Evolutionary conservation across 768 basidiomycete genomes (phyloP).

Genomic region (Chalciporus piperatus): DNA sequence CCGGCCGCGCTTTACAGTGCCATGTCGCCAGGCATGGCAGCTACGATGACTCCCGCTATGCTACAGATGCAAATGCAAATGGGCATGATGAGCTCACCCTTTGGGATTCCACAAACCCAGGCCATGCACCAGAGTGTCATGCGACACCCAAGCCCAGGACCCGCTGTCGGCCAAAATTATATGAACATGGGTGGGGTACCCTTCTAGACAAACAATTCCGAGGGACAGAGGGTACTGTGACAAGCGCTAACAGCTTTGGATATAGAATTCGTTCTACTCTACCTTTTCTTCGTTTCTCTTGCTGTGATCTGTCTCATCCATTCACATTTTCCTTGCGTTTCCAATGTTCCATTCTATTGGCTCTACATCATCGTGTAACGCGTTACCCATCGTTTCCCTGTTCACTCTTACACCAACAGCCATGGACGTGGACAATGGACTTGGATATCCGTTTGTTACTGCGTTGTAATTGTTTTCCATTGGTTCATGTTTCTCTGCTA

Average conservation of each 20-base stretch:
- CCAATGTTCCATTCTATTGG: conserved; percentile 17
- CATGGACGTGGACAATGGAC: conserved; percentile 52
- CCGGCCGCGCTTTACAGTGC: conserved; percentile 41
- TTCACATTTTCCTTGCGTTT: conserved; percentile 4
- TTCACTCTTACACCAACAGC: conserved; percentile 28
- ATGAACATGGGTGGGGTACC: conserved; percentile 41
- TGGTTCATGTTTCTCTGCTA: conserved; percentile 11
- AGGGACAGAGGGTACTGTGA: conserved; percentile 4
- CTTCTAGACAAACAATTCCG: conserved; percentile 22
- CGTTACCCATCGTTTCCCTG: conserved; percentile 29
- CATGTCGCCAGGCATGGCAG: conserved; percentile 31
- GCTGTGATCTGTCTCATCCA: conserved; percentile 18
- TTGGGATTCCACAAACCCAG: conserved; percentile 55
- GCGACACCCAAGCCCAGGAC: conserved; percentile 74
- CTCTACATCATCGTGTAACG: conserved; percentile 20
- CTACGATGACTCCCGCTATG: conserved; percentile 31
- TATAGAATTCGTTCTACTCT: conserved; percentile 28
- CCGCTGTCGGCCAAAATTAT: conserved; percentile 44
- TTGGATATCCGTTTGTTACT: conserved; percentile 49
- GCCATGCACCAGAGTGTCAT: conserved; percentile 86
- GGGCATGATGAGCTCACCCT: conserved; percentile 47
- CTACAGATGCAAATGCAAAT: conserved; percentile 49
- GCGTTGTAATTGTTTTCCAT: conserved; percentile 44
- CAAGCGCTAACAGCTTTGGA: conserved; percentile 12
- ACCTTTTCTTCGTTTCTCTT: conserved; percentile 2